Percentiles rank a stretch among this genome's conserved stretches.
These are phyloP conservation scores for Alternaria panax DNA, from an alignment of 2,329 filamentous ascomycete species.

Conservation along the genomic window DNA sequence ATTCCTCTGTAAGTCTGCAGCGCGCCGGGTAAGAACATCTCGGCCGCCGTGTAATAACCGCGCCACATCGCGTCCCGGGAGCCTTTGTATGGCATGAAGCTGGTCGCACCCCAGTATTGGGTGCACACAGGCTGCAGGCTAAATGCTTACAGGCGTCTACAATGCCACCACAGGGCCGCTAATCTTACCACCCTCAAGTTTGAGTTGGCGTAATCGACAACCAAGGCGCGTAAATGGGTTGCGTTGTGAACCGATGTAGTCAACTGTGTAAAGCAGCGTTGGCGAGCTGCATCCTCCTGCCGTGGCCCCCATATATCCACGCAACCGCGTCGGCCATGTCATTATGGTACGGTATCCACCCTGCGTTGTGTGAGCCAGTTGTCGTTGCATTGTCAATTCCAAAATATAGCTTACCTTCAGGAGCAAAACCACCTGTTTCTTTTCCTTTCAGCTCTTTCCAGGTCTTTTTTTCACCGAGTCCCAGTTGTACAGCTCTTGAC, in stretches of 20 bases:
- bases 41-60: not conserved
- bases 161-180: not conserved
- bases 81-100: not conserved
- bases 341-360: conserved; percentile 45
- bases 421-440: conserved; percentile 31
- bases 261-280: conserved; percentile 32
- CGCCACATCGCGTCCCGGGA: conserved; percentile 1
- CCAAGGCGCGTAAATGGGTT: conserved; percentile 9
- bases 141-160: not conserved
- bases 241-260: conserved; percentile 19
- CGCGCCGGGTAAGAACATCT: not conserved
- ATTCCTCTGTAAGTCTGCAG: not conserved
- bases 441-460: conserved; percentile 45
- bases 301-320: conserved; percentile 48
- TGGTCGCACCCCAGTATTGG: conserved; percentile 1
- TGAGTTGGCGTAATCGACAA: conserved; percentile 7
- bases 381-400: not conserved
- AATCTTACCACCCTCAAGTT: not conserved
- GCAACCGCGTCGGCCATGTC: conserved; percentile 47
- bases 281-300: conserved; percentile 42
- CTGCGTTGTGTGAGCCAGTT: conserved; percentile 21
- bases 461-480: conserved; percentile 33
- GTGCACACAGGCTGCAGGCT: not conserved
- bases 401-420: conserved; percentile 32
- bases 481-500: conserved; percentile 35